Evolutionary conservation across 176 grass and related monocot species (phyloP).

Genomic region (Ampelocalamus luodianensis): DNA sequence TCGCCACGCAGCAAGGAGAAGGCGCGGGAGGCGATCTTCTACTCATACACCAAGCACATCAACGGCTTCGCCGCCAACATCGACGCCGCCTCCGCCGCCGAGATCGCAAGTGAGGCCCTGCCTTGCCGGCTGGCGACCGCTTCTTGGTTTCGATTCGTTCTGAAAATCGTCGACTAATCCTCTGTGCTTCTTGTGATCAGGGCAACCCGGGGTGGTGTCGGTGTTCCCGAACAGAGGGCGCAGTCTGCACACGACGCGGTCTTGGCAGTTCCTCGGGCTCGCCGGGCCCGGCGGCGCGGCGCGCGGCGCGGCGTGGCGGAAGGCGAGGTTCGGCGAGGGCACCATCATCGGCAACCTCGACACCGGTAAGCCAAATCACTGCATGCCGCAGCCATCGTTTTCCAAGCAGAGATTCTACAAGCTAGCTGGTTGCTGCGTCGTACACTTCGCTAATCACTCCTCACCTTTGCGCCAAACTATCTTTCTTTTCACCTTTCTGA

Average conservation of each 20-base stretch:
- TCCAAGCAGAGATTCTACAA: conserved; percentile 20
- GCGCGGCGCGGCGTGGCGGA: conserved; percentile 51
- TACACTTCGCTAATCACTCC: not conserved
- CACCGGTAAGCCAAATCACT: conserved; percentile 60
- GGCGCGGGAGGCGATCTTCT: conserved; percentile 90
- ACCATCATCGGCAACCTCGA: conserved; percentile 94
- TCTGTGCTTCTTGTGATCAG: conserved; percentile 29
- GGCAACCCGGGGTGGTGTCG: conserved; percentile 62
- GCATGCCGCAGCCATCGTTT: conserved; percentile 6
- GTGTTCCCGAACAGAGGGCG: conserved; percentile 82
- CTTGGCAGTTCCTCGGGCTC: conserved; percentile 90
- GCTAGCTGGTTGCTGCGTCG: not conserved
- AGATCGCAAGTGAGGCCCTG: conserved; percentile 63
- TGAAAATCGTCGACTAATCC: not conserved
- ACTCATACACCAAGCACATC: conserved; percentile 94
- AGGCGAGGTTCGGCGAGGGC: conserved; percentile 72
- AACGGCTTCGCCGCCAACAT: conserved; percentile 95
- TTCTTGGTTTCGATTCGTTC: not conserved
- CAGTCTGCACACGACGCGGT: conserved; percentile 82
- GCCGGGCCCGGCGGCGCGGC: conserved; percentile 55
- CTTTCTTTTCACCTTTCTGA: not conserved
- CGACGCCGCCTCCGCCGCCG: conserved; percentile 55
- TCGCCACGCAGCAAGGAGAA: conserved; percentile 70
- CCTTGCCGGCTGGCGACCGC: not conserved
- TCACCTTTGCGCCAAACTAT: not conserved